Conservation (phyloP, 75 land plant species). For the Cupressus sempervirens region DNA sequence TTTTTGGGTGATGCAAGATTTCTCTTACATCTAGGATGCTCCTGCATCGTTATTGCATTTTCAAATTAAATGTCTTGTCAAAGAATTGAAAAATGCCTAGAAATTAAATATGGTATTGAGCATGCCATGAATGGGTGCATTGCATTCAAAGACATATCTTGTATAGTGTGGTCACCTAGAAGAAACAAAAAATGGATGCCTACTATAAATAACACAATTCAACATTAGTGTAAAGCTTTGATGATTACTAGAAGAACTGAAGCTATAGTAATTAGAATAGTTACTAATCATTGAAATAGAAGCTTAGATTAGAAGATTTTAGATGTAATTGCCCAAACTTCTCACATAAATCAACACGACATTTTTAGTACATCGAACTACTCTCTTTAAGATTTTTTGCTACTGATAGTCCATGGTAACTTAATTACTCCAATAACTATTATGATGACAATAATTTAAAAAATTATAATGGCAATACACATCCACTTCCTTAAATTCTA, state of each 20-base stretch:
- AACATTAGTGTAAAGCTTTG: neutral
- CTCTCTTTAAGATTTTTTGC: conserved; percentile 22
- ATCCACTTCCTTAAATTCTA: conserved; percentile 78
- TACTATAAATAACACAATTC: neutral
- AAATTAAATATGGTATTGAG: neutral
- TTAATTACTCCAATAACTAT: conserved; percentile 65
- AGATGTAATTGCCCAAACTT: neutral
- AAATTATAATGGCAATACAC: conserved; percentile 88
- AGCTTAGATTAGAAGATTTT: neutral
- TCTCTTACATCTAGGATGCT: no score
- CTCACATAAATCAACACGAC: neutral
- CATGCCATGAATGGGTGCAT: neutral
- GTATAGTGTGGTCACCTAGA: neutral
- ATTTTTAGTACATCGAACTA: neutral
- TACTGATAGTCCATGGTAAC: conserved; percentile 63
- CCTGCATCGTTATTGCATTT: neutral
- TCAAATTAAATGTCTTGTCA: neutral
- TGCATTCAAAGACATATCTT: neutral
- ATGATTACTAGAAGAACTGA: neutral
- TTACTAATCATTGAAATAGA: neutral
- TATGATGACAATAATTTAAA: conserved; percentile 52
- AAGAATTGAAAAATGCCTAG: neutral
- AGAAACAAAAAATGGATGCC: neutral
- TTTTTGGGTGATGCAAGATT: no score
- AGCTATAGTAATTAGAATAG: neutral